A percentile compares a stretch with the other conserved stretches of the same genome.
Evolutionary conservation across 2,329 filamentous ascomycete genomes (phyloP).

Genomic region (Kalaharituber pfeilii): DNA sequence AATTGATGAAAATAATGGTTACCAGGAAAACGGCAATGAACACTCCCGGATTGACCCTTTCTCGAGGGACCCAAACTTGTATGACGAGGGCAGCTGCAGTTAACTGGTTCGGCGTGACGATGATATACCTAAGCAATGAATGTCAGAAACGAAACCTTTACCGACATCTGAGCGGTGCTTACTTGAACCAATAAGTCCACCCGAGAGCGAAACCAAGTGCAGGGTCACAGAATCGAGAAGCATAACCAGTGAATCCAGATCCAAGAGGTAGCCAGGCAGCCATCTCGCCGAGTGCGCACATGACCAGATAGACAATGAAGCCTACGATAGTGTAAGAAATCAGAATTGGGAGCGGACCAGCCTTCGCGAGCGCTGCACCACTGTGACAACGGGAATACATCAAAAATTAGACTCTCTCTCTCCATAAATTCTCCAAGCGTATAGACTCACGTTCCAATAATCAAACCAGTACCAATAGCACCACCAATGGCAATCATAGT

Average conservation of each 20-base stretch:
- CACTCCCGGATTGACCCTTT: slow-evolving; percentile 56
- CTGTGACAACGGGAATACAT: slow-evolving; percentile 24
- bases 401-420: background rate
- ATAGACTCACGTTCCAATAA: slow-evolving; percentile 42
- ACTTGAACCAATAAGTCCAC: slow-evolving; percentile 39
- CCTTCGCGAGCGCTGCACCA: slow-evolving; percentile 34
- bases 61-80: slow-evolving; percentile 52
- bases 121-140: slow-evolving; percentile 48
- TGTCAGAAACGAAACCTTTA: slow-evolving; percentile 19
- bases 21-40: slow-evolving; percentile 58
- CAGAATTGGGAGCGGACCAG: slow-evolving; percentile 47
- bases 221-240: slow-evolving; percentile 60
- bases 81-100: slow-evolving; percentile 67
- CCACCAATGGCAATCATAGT: slow-evolving; percentile 56
- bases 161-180: slow-evolving; percentile 17
- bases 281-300: slow-evolving; percentile 72
- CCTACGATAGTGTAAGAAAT: slow-evolving; percentile 55
- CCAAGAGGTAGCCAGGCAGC: slow-evolving; percentile 63
- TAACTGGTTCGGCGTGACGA: slow-evolving; percentile 68
- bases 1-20: slow-evolving; percentile 47
- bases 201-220: slow-evolving; percentile 65
- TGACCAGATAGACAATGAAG: slow-evolving; percentile 59
- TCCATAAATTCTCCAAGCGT: background rate
- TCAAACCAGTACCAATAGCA: slow-evolving; percentile 56
- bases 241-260: slow-evolving; percentile 67